Evolutionary conservation across 768 basidiomycete species (phyloP).

Genomic region (Dacryopinax spathularia): DNA sequence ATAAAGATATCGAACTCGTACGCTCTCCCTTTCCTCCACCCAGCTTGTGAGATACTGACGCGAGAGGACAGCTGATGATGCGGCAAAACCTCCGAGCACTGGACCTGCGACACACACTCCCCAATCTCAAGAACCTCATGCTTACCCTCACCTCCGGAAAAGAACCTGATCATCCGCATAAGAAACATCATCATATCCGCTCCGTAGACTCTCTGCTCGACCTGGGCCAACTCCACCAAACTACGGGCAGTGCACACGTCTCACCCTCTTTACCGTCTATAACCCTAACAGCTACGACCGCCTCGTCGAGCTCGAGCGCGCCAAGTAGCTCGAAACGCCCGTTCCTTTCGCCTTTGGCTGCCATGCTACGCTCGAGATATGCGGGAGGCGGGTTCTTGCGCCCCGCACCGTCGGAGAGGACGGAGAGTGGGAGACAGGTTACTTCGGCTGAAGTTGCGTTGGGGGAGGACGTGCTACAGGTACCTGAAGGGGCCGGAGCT

Average conservation of each 20-base stretch:
- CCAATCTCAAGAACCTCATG: constrained; percentile 87
- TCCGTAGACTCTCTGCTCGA: constrained; percentile 11
- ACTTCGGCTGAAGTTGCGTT: neutral
- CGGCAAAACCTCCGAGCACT: constrained; percentile 77
- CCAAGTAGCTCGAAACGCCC: neutral
- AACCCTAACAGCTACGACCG: neutral
- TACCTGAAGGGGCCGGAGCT: neutral
- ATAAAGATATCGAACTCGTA: constrained; percentile 95
- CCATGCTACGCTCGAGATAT: constrained; percentile 37
- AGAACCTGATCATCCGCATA: constrained; percentile 25
- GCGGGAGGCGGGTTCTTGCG: neutral
- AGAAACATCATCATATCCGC: constrained; percentile 16
- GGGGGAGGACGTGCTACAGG: neutral
- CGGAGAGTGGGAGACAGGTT: neutral
- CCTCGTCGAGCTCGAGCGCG: neutral
- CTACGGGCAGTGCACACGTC: constrained; percentile 14
- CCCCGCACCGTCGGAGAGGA: neutral
- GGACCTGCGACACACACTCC: constrained; percentile 90
- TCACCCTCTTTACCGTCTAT: constrained; percentile 46
- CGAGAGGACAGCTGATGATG: constrained; percentile 56
- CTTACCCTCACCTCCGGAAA: constrained; percentile 70
- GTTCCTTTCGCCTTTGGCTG: constrained; percentile 13
- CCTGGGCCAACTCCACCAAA: constrained; percentile 16
- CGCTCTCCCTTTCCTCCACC: constrained; percentile 12
- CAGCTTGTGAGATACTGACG: constrained; percentile 8